Conservation (phyloP, 202 grass and related monocot species). For the Musa balbisiana region DNA sequence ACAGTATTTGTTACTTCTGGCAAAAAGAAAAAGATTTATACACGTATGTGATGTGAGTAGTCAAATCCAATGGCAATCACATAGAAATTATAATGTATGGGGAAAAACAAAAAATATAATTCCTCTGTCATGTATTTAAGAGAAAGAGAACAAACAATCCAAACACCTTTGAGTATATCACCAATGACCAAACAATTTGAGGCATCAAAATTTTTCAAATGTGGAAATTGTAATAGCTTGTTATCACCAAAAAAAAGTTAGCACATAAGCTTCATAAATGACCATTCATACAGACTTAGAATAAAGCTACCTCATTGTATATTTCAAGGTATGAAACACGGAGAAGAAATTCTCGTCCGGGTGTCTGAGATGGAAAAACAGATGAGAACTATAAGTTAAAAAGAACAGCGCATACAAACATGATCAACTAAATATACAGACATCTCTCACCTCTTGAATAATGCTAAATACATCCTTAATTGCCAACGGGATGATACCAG, state of each 20-base stretch:
- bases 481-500: slow-evolving; percentile 92
- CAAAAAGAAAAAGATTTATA: neutral
- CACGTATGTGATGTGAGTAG: neutral
- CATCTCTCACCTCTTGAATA: slow-evolving; percentile 87
- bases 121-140: neutral
- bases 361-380: slow-evolving; percentile 56
- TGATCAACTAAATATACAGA: neutral
- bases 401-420: neutral
- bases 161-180: too few relatives aligned
- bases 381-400: neutral
- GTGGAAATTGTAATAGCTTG: neutral
- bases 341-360: slow-evolving; percentile 93
- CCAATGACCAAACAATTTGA: neutral
- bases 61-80: neutral
- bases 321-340: slow-evolving; percentile 99
- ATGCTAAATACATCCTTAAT: slow-evolving; percentile 99
- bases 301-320: slow-evolving; percentile 81
- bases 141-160: neutral
- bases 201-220: neutral
- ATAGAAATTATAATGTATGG: neutral
- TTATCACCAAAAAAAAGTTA: neutral
- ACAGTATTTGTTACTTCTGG: too few relatives aligned
- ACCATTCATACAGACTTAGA: neutral
- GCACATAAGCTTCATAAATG: neutral
- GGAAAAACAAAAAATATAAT: neutral